phyloP scores from a whole-genome alignment of 2,329 filamentous ascomycete species.

The Chaetomium sp. region DNA sequence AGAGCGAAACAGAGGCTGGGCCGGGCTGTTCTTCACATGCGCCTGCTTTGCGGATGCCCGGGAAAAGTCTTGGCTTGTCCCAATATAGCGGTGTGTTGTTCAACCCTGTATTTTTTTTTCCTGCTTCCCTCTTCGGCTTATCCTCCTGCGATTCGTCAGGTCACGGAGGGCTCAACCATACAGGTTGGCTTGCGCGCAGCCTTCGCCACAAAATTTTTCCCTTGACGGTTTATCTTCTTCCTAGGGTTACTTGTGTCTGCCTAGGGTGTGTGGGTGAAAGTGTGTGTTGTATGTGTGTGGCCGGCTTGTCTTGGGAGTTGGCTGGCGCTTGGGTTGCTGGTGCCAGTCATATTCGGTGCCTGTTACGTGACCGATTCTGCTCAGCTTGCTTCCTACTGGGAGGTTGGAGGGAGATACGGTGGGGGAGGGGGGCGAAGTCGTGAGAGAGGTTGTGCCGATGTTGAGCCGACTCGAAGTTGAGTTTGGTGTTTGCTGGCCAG shows the following conservation, averaged over 20 bases:
- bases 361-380: conserved; percentile 1
- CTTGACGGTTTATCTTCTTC: neutral
- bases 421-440: too few relatives aligned
- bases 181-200: neutral
- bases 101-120: neutral
- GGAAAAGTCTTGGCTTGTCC: neutral
- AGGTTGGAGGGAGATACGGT: neutral
- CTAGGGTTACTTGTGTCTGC: neutral
- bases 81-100: neutral
- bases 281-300: neutral
- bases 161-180: too few relatives aligned
- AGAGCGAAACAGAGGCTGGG: too few relatives aligned
- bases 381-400: neutral
- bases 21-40: too few relatives aligned
- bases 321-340: neutral
- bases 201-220: neutral
- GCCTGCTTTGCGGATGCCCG: too few relatives aligned
- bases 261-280: neutral
- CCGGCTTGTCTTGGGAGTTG: too few relatives aligned
- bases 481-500: too few relatives aligned
- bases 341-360: neutral
- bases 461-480: too few relatives aligned
- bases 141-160: neutral
- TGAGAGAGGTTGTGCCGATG: too few relatives aligned
- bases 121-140: neutral